Base-by-base conservation (phyloP, 176 grass and related monocot species). In the Carex kokanica region DNA sequence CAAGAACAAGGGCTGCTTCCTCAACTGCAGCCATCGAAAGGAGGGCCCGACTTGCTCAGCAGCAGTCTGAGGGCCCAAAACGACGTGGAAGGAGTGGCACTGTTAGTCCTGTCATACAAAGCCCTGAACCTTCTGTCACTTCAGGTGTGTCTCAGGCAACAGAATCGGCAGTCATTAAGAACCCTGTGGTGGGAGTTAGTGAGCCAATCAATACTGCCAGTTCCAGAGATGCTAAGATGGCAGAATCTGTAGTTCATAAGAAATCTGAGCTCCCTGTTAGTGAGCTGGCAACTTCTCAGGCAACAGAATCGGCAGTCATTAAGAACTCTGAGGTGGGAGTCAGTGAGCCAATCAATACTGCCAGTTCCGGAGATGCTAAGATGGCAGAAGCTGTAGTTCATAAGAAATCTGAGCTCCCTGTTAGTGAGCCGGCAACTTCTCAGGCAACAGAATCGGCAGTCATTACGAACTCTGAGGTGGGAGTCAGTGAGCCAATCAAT, bases 11-110 rank as follows among this genome's bases (percentile, higher is more conserved):
- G 63, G 43, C 59, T 82, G 80, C 57, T 40, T 81, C 61, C 40
- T 65, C 80, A 8, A 65, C 80, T 65, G 80, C 60, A 65, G 80
- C 80, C 20, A 53, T 78, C 8, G 80, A 82, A 29, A 82, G 60
- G 43, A 63, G 80, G 61, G 43, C 80, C 23, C 80, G 80, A n/a
- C 60, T 82, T 49, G 80, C 80, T 52, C 60, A 82, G 80, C 60
- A 82, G 80, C 61, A 82, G 60, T 54, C 80, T 34, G 80, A 82
- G 21, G 80, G 57, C 25, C 73, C 73, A 78, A 78, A 78, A 78
- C 56, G 73, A 27, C 73, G 73, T 65, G 80, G 43, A 65, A 82
- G 59, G 60, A 81, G 78, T 62, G 78, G 38, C 38, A 63, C 36
- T 81, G 57, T 81, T 60, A 81, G 36, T 61, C 78, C 78, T 63